Base-by-base conservation (phyloP, 2,329 filamentous ascomycete genomes). In the Bertia moriformis region DNA sequence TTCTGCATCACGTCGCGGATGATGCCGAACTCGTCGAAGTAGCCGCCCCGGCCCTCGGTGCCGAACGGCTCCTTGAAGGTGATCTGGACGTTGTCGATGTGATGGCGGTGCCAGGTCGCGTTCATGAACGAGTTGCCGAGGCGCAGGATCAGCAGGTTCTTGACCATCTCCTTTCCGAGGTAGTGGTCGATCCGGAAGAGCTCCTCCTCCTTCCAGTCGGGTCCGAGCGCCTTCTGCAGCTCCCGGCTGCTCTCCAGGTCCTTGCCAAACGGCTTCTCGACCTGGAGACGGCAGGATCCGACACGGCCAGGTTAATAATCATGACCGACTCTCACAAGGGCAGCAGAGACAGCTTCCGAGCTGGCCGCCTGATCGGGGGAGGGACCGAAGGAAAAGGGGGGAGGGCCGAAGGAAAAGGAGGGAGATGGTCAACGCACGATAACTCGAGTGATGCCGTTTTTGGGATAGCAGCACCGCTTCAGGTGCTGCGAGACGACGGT, bases 1-100 rank as follows among this genome's bases (percentile, higher is more conserved):
- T 98, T 98, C 67, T 98, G 91, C 91, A 98, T 96, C 49, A 98
- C 91, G 68, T 98, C 93, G 57, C 93, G 87, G 54, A 98, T 87
- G 61, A 98, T 98, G 55, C 91, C 93, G 53, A 98, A 98, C 66
- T 98, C 91, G 57, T 98, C 93, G 57, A 98, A 98, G 69, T 98
- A 98, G 41, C 91, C 91, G 46, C 93, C 91, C 56, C 91, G 84
- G 40, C 91, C 93, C 61, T 98, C 91, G 17, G 91, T 98, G 50
- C 91, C 93, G 54, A 98, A 98, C 4, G 91, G 91, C 67, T 98
- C 91, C 70, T 98, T 98, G 73, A 98, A 98, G 37, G 91, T 86
- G 57, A 98, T 96, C 68, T 96, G 91, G 38, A 98, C 83, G 53
- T 94, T 98, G 67, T 96, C 91, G 66, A 98, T 98, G 71, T 96